Conservation (phyloP, 2,329 filamentous ascomycete genomes). For the Fusarium sp. region DNA sequence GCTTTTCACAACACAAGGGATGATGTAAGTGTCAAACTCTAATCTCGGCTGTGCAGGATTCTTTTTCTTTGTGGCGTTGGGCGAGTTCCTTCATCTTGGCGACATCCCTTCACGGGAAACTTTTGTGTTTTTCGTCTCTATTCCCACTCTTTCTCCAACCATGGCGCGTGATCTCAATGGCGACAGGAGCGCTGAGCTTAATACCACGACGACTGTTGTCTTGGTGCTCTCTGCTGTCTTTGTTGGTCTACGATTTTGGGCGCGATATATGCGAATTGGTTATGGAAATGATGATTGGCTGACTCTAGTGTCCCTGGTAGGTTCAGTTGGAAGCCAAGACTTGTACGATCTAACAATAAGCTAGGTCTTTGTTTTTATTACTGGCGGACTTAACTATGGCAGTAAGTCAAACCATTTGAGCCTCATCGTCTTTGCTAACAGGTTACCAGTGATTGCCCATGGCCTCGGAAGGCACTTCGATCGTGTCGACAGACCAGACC, state of each 20-base stretch:
- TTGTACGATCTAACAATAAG: not conserved
- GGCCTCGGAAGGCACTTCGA: constrained; percentile 23
- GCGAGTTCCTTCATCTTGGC: not conserved
- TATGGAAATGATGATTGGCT: constrained; percentile 31
- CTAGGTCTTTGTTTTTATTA: constrained; percentile 27
- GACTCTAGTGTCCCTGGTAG: constrained; percentile 19
- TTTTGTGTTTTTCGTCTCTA: not conserved
- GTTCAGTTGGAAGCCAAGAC: not conserved
- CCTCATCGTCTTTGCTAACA: not conserved
- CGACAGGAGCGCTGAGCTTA: constrained; percentile 22
- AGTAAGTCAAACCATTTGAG: not conserved
- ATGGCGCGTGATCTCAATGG: not conserved
- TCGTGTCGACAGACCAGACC: not conserved
- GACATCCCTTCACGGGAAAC: not conserved
- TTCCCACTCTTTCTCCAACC: not conserved
- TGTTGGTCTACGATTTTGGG: constrained; percentile 26
- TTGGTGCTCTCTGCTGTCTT: constrained; percentile 9
- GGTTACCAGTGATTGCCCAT: constrained; percentile 21
- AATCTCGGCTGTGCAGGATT: not conserved
- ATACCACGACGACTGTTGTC: constrained; percentile 14
- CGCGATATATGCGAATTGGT: constrained; percentile 14
- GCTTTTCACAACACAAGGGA: too few relatives aligned
- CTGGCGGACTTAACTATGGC: constrained; percentile 28
- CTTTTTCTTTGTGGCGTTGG: not conserved
- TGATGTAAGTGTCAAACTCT: not conserved